Evolutionary conservation across 1,284 basidiomycete species (phyloP), one percentile per base, ranked within the genome.

Genomic region (Cryptococcus sp.): DNA sequence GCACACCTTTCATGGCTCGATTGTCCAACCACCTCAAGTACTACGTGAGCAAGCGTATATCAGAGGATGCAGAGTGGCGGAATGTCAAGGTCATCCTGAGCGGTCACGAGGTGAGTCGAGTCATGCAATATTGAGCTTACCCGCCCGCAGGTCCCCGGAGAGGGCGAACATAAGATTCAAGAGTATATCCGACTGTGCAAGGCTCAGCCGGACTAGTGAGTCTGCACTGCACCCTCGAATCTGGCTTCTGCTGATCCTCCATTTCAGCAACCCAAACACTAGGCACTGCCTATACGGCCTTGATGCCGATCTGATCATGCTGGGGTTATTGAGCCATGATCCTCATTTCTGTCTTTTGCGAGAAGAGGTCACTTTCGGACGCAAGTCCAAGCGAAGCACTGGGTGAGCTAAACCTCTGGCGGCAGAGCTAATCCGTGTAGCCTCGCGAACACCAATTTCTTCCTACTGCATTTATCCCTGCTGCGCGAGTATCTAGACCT

Each of bases 161-260:
- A 99, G 78, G 96, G 96, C 64, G 96, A 99, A 77, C 96, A 99
- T 85, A 99, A 99, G 84, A 95, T 99, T 70, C 98, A 99, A 90
- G 96, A 99, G 78, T 99, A 95, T 79, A 98, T 99, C 73, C 89
- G 96, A 52, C 82, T 93, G 62, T 87, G 88, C 58, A 91, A 95
- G 71, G 93, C 96, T 25, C 96, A 99, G 78, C 90, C 90, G 10
- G 89, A 90, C 74, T 96, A 99, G 74, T 76, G 44, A 56, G 70
- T 64, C 22, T 11, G 6, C 20, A 13, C 13, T 17, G 45, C 5
- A 54, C 19, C 17, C 20, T 7, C 42, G 7, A 22, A 17, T n/a
- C 8, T 27, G 50, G 46, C 15, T 19, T 38, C 10, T n/a, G 45
- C 46, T 61, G 40, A 61, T 31, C 20, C 10, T 48, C 25, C 8